phyloP scores from a whole-genome alignment of 805 yeast genomes.

The Limtongozyma cylindracea region DNA sequence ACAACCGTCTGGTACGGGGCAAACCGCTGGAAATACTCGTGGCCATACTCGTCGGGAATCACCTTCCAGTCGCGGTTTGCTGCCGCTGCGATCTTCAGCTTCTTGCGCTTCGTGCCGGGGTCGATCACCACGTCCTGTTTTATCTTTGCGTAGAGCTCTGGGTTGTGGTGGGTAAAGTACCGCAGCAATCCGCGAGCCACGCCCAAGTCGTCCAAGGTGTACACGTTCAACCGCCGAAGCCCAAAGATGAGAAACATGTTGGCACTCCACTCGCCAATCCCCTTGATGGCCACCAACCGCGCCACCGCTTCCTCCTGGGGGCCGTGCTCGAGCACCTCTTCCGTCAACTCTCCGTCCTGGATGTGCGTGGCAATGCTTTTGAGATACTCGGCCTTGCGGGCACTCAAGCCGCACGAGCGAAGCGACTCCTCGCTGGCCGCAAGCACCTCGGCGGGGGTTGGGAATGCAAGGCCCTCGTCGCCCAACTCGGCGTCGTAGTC shows the following conservation, averaged over 20 bases:
- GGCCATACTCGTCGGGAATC: slow-evolving; percentile 29
- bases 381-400: too few species aligned
- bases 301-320: too few species aligned
- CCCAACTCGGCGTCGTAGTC: too few species aligned
- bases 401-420: too few species aligned
- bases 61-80: slow-evolving; percentile 42
- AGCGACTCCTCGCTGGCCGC: too few species aligned
- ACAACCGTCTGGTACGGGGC: slow-evolving; percentile 42
- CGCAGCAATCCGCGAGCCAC: slow-evolving; percentile 56
- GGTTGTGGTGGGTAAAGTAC: slow-evolving; percentile 32
- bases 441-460: too few species aligned
- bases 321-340: too few species aligned
- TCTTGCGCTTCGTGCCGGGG: slow-evolving; percentile 8
- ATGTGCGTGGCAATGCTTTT: too few species aligned
- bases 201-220: slow-evolving; percentile 64
- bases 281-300: slow-evolving; percentile 31
- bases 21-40: slow-evolving; percentile 25
- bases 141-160: slow-evolving; percentile 17
- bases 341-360: too few species aligned
- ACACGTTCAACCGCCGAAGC: slow-evolving; percentile 37
- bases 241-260: slow-evolving; percentile 68
- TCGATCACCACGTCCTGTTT: slow-evolving; percentile 11
- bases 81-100: slow-evolving; percentile 8
- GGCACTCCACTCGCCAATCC: slow-evolving; percentile 72
- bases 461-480: too few species aligned